These are phyloP conservation scores for Parathielavia hyrcaniae DNA, from an alignment of 495 filamentous ascomycete genomes.

Conservation along the genomic window DNA sequence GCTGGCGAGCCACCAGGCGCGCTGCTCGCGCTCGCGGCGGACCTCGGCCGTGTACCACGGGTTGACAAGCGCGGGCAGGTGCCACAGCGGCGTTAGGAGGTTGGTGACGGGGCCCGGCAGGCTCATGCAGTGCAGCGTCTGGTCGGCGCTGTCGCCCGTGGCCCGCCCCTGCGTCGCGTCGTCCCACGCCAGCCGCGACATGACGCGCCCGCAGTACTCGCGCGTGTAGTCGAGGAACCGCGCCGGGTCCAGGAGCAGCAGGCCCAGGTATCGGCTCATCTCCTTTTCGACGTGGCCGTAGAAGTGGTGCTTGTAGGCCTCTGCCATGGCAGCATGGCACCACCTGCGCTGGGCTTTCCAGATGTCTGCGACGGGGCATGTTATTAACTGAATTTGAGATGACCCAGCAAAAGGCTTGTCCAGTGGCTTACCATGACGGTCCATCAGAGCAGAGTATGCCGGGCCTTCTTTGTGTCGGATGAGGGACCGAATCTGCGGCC, in stretches of 20 bases:
- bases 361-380: conserved; percentile 27
- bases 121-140: conserved; percentile 44
- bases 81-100: conserved; percentile 43
- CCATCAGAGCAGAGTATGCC: conserved; percentile 45
- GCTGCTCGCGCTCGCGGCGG: conserved; percentile 36
- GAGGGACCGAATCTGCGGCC: conserved; percentile 45
- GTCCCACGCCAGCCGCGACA: conserved; percentile 45
- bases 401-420: neutral
- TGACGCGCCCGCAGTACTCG: conserved; percentile 44
- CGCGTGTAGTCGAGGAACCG: conserved; percentile 43
- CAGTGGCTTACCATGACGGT: conserved; percentile 38
- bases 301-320: conserved; percentile 43
- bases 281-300: conserved; percentile 45
- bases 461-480: conserved; percentile 45
- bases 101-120: conserved; percentile 45
- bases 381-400: neutral
- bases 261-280: conserved; percentile 38
- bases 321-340: conserved; percentile 45
- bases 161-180: conserved; percentile 39
- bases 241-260: conserved; percentile 40
- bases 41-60: conserved; percentile 44
- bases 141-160: conserved; percentile 42
- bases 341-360: conserved; percentile 46
- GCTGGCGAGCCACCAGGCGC: conserved; percentile 42
- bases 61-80: conserved; percentile 36